Conservation (phyloP, 202 grass and related monocot genomes). For the Thinopyrum obtusiflorum region DNA sequence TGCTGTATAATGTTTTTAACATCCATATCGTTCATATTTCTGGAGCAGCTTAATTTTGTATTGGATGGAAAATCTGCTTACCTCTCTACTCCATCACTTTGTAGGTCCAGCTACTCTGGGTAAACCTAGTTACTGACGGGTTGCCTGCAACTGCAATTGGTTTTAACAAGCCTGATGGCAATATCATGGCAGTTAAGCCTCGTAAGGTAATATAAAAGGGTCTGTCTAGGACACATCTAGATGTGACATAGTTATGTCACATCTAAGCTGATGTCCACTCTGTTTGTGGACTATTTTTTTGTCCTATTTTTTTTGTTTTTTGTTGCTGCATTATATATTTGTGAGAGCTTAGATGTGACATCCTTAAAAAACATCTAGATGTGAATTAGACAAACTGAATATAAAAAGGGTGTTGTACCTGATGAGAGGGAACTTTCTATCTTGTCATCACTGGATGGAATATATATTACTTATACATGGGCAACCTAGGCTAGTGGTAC, state of each 20-base stretch:
- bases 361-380: too few species aligned
- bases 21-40: background rate
- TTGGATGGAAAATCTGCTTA: slow-evolving; percentile 12
- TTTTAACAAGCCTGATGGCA: slow-evolving; percentile 92
- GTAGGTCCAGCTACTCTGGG: slow-evolving; percentile 97
- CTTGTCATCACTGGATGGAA: background rate
- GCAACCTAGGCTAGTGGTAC: background rate
- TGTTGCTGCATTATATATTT: too few species aligned
- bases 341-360: too few species aligned
- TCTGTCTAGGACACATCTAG: too few species aligned
- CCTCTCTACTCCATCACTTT: slow-evolving; percentile 23
- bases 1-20: slow-evolving; percentile 1
- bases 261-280: too few species aligned
- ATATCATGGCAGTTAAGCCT: slow-evolving; percentile 88
- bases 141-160: slow-evolving; percentile 98
- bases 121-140: slow-evolving; percentile 98
- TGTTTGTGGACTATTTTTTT: too few species aligned
- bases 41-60: background rate
- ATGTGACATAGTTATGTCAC: too few species aligned
- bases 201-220: slow-evolving; percentile 64
- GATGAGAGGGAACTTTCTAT: background rate
- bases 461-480: background rate
- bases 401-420: background rate
- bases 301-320: too few species aligned
- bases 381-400: too few species aligned